Evolutionary conservation across 306 rosid species (phyloP), one percentile per base, ranked within the genome.

Genomic region (Gastrolobium bilobum): DNA sequence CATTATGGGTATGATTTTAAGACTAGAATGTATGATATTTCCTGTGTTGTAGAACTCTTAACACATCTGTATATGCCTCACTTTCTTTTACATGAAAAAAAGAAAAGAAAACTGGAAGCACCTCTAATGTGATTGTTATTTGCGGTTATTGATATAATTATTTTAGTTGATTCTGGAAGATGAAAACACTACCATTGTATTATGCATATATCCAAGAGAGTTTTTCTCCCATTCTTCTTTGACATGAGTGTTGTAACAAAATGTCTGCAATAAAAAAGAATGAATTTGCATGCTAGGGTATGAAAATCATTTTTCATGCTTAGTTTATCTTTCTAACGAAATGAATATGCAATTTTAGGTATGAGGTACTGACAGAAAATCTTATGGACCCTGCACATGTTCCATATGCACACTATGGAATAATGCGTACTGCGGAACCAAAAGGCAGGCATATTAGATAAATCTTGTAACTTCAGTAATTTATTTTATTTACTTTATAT

Each of bases 361-460:
- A 95, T 47, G 99, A 95, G 80, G 85, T 93, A 50, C 79, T 95
- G 91, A 87, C 88, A 44, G 99, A 95, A 81, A 95, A 95, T 84
- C 98, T 91, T 46, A 90, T 91, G 98, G 97, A 91, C 81, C 99
- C 98, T 82, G 84, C 98, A 51, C 98, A 93, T 82, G 90, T 90
- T 85, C 90, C 98, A 33, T 93, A 95, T 68, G 92, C 99, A 3
- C 97, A 91, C 80, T 86, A 87, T 78, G 88, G 94, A 77, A 35
- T 95, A 79, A 84, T 91, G 90, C 83, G 26, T 77, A 57, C 84
- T 69, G 87, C 14, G 31, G 4, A 69, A 72, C 88, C 91, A 29
- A 88, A 87, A 86, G 85, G 92, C 67, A 89, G 72, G 87, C 73
- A 86, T 76, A 81, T 70, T 81, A 75, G 79, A 46, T 62, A 52